phyloP scores from a whole-genome alignment of 2,329 filamentous ascomycete genomes.

The Plenodomus tracheiphilus region DNA sequence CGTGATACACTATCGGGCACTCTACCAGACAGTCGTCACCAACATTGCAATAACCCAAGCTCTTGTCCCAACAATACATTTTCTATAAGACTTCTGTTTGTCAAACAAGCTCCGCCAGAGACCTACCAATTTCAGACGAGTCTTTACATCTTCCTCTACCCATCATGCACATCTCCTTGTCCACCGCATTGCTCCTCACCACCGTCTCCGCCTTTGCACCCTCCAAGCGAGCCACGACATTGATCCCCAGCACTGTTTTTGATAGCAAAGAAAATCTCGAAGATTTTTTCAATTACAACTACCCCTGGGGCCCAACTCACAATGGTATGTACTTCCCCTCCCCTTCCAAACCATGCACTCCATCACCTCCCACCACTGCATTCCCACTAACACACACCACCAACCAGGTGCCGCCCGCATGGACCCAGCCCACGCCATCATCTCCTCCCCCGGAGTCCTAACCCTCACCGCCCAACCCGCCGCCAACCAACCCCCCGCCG shows the following conservation, averaged over 20 bases:
- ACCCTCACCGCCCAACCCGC: constrained; percentile 55
- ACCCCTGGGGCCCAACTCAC: constrained; percentile 60
- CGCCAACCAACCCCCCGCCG: constrained; percentile 39
- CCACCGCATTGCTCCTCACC: constrained; percentile 4
- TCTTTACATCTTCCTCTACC: too few relatives aligned
- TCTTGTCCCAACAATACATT: too few relatives aligned
- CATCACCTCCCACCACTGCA: background rate
- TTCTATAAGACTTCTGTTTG: too few relatives aligned
- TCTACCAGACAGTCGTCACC: too few relatives aligned
- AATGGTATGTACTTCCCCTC: constrained; percentile 49
- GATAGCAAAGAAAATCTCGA: constrained; percentile 37
- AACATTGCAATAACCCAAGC: too few relatives aligned
- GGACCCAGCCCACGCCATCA: constrained; percentile 51
- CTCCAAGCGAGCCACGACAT: constrained; percentile 12
- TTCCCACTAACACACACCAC: background rate
- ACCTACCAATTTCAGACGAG: too few relatives aligned
- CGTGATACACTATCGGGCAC: too few relatives aligned
- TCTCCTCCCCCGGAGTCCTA: constrained; percentile 46
- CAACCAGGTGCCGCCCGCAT: constrained; percentile 53
- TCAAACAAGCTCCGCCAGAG: too few relatives aligned
- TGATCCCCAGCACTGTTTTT: constrained; percentile 16
- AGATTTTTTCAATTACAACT: constrained; percentile 56
- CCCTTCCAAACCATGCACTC: too few relatives aligned
- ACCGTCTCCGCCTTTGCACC: constrained; percentile 1
- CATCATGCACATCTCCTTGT: background rate